A percentile compares a stretch with the other conserved stretches of the same genome.
phyloP scores from a whole-genome alignment of 1,139 yeast genomes.

The Diutina rugosa region DNA sequence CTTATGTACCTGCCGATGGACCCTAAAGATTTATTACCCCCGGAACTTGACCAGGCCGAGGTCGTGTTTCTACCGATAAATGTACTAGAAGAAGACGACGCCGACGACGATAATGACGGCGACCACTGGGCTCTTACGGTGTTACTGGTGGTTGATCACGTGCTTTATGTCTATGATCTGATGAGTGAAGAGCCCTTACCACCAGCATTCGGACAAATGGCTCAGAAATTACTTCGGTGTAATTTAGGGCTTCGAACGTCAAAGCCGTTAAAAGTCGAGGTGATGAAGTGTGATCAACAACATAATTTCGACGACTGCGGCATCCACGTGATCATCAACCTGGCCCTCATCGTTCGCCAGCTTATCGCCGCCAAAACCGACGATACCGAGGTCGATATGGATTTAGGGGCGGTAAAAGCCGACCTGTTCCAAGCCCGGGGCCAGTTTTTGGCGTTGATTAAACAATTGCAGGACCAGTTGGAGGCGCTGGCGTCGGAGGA shows the following conservation, averaged over 20 bases:
- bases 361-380: not conserved
- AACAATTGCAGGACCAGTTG: not conserved
- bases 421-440: not conserved
- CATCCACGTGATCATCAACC: constrained; percentile 8
- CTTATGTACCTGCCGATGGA: not conserved
- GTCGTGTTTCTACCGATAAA: constrained; percentile 29
- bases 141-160: constrained; percentile 17
- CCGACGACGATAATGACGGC: constrained; percentile 21
- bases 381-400: not conserved
- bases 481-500: not conserved
- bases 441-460: not conserved
- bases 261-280: constrained; percentile 9
- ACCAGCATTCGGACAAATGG: constrained; percentile 12
- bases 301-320: constrained; percentile 36
- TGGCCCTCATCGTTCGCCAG: not conserved
- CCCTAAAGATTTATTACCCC: constrained; percentile 3
- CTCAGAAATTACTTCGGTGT: constrained; percentile 11
- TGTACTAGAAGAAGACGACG: constrained; percentile 20
- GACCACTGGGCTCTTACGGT: constrained; percentile 34
- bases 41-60: constrained; percentile 20
- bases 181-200: constrained; percentile 15
- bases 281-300: constrained; percentile 29
- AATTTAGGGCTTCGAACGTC: constrained; percentile 10
- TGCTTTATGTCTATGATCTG: constrained; percentile 26
- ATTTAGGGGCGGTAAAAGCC: not conserved